phyloP scores from a whole-genome alignment of 1,284 basidiomycete species.

The Pseudomicrostroma phylloplanum region DNA sequence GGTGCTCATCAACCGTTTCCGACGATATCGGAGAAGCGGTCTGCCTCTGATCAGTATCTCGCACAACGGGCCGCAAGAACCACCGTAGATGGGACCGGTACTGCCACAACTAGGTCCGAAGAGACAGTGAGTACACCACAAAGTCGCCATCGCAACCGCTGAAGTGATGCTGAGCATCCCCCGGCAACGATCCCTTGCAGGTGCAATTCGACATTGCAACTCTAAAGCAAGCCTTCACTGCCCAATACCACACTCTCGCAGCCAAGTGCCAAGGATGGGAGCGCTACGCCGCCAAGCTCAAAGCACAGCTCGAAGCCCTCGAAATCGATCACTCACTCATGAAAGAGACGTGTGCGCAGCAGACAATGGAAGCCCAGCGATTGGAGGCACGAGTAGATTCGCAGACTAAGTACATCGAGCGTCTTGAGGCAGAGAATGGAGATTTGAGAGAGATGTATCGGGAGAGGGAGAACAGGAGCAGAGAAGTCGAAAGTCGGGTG shows the following conservation, averaged over 20 bases:
- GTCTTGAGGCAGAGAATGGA: constrained; percentile 29
- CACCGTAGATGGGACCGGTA: no score
- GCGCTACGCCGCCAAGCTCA: constrained; percentile 34
- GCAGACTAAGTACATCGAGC: constrained; percentile 3
- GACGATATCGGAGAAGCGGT: no score
- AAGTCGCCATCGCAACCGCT: no score
- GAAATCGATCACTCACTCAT: constrained; percentile 31
- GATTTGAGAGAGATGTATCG: constrained; percentile 19
- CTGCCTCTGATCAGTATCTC: no score
- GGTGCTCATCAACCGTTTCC: no score
- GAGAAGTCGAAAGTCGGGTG: constrained; percentile 1
- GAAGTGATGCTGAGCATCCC: no score
- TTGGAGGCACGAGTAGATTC: not conserved
- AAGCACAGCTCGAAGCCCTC: constrained; percentile 28
- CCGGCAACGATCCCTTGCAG: not conserved
- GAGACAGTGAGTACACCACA: no score
- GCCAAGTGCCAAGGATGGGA: constrained; percentile 45
- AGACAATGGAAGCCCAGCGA: not conserved
- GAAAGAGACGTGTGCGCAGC: constrained; percentile 24
- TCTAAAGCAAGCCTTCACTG: constrained; percentile 30
- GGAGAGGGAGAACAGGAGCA: constrained; percentile 10
- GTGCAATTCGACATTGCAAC: constrained; percentile 29
- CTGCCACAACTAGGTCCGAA: no score
- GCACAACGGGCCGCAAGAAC: no score
- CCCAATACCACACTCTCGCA: constrained; percentile 35